These are phyloP conservation scores for Schizopora paradoxa DNA, from an alignment of 1,284 basidiomycete species.

Conservation along the genomic window DNA sequence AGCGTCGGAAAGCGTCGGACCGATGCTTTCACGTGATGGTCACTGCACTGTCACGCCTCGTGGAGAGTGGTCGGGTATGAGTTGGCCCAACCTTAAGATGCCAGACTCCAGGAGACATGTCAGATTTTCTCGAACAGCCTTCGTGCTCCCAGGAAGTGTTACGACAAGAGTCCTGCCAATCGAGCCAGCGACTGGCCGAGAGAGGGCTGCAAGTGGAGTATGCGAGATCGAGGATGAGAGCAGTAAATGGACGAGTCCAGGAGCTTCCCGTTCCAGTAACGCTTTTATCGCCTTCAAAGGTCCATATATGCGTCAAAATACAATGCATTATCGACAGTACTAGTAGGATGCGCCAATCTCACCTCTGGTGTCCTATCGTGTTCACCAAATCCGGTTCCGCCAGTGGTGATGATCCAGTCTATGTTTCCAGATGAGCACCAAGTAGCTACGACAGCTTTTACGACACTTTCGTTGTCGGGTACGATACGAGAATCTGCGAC, in stretches of 20 bases:
- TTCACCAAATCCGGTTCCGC: conserved; percentile 81
- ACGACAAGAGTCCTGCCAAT: conserved; percentile 61
- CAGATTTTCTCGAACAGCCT: conserved; percentile 78
- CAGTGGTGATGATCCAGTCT: conserved; percentile 78
- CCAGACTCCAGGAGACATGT: conserved; percentile 53
- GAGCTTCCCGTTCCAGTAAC: conserved; percentile 67
- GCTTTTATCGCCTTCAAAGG: conserved; percentile 57
- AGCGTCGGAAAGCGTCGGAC: too few species aligned
- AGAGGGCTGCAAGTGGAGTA: conserved; percentile 78
- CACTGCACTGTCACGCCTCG: too few species aligned
- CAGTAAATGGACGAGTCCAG: conserved; percentile 77
- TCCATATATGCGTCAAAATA: conserved; percentile 3
- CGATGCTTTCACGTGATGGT: too few species aligned
- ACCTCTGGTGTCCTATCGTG: conserved; percentile 82
- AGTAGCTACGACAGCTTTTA: conserved; percentile 41
- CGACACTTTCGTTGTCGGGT: conserved; percentile 55
- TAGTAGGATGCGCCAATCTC: conserved; percentile 3
- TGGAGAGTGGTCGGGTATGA: too few species aligned
- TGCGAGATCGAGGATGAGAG: conserved; percentile 62
- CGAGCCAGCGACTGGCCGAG: conserved; percentile 77
- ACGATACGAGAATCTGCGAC: conserved; percentile 37
- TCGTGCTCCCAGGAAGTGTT: conserved; percentile 80
- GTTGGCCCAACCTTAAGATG: too few species aligned
- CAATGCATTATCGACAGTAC: conserved; percentile 1
- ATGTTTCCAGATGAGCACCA: conserved; percentile 42